phyloP scores from a whole-genome alignment of 2,329 filamentous ascomycete genomes.

The Verticillium isaacii region DNA sequence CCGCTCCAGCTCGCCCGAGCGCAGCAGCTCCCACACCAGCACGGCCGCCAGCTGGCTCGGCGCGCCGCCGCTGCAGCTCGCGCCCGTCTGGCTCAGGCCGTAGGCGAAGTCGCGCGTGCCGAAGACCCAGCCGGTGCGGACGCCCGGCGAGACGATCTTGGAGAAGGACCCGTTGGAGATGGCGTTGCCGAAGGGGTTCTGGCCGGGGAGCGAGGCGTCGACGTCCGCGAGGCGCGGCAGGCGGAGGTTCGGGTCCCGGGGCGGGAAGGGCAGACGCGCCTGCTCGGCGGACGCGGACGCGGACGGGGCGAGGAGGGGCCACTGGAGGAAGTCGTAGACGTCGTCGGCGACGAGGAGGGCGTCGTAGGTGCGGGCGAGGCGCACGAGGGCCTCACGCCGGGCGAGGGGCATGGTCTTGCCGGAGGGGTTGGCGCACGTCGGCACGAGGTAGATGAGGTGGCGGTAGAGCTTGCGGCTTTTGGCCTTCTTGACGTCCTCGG shows the following conservation, averaged over 20 bases:
- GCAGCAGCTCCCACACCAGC: constrained; percentile 44
- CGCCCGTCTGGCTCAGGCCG: constrained; percentile 48
- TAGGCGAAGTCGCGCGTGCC: constrained; percentile 51
- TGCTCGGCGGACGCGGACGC: not conserved
- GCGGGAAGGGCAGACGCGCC: constrained; percentile 23
- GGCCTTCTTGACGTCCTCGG: constrained; percentile 8
- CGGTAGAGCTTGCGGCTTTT: constrained; percentile 67
- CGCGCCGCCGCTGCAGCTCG: constrained; percentile 52
- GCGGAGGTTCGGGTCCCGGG: constrained; percentile 34
- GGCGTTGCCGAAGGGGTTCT: constrained; percentile 64
- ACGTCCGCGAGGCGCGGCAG: constrained; percentile 77
- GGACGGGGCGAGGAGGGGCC: constrained; percentile 43
- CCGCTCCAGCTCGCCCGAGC: constrained; percentile 34
- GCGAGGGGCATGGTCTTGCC: constrained; percentile 73
- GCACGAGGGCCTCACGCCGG: constrained; percentile 64
- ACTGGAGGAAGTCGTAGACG: constrained; percentile 90
- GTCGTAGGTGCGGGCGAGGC: constrained; percentile 72
- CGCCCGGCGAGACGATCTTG: constrained; percentile 78
- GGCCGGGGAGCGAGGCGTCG: constrained; percentile 53
- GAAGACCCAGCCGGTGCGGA: constrained; percentile 86
- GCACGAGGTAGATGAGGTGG: constrained; percentile 83
- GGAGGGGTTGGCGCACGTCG: constrained; percentile 85
- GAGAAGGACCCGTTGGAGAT: constrained; percentile 87
- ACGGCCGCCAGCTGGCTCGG: constrained; percentile 51
- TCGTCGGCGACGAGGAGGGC: constrained; percentile 85